Conservation (phyloP, 257 asterid genomes). For the Rubia yunnanensis region DNA sequence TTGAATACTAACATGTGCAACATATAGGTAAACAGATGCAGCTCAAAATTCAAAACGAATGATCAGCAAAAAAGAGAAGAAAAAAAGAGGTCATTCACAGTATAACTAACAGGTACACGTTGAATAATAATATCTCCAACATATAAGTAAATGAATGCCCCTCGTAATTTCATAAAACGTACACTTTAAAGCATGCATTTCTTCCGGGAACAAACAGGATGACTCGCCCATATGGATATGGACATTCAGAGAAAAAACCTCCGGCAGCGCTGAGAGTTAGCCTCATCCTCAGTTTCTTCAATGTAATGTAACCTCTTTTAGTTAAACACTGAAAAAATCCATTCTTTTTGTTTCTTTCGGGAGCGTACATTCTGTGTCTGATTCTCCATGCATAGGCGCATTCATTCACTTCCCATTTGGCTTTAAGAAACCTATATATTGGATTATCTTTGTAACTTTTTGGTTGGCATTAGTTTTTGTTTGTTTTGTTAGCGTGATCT, state of each 20-base stretch:
- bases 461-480: not conserved
- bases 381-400: not conserved
- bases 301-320: conserved; percentile 25
- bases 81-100: no score
- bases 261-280: conserved; percentile 86
- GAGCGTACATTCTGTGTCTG: not conserved
- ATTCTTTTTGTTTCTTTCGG: not conserved
- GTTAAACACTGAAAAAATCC: not conserved
- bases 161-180: no score
- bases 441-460: not conserved
- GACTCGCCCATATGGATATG: conserved; percentile 18
- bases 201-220: not conserved
- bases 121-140: no score
- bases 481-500: not conserved
- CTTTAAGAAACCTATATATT: no score
- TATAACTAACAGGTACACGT: no score
- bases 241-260: conserved; percentile 40
- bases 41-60: no score
- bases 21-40: no score
- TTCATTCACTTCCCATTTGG: not conserved
- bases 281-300: conserved; percentile 75
- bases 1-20: no score
- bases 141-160: no score
- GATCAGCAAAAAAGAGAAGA: no score
- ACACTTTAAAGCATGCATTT: no score